Evolutionary conservation across 202 grass and related monocot genomes (phyloP), one percentile per base, ranked within the genome.

Genomic region (Bolboschoenoplectus hybrid): DNA sequence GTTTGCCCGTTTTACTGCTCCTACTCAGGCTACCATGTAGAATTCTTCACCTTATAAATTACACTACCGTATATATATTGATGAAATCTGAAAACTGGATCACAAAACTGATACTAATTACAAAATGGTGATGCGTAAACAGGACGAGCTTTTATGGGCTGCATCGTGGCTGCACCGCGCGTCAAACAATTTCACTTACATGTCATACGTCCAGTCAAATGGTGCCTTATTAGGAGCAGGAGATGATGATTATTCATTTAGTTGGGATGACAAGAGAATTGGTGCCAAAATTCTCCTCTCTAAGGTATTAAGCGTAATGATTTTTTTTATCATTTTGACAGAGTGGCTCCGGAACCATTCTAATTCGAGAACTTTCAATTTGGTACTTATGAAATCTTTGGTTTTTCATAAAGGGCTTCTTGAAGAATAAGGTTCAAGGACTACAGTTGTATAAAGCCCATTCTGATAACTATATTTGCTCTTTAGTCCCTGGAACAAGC

Each of bases 141-240:
- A 93, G 73, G 95, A 97, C 67, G 95, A 97, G 85, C 88, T 97
- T 0, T 90, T 97, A 0, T 97, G 95, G 95, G 95, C 86, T 8
- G 95, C 95, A 11, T 85, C 95, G 4, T 97, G 95, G 95, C 92
- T 97, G 5, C 92, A 94, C 91, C 92, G 91, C 19, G 92, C 91
- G 1, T 87, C 95, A 0, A 79, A 86, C 46, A 94, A 97, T 76
- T 74, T 51, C 5, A 65, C 95, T 1, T 97, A 93, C 87, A 63
- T 97, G 82, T 70, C 62, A 16, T 97, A 97, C 89, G 90, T 94
- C 38, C 39, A 86, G 51, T 77, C 61, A 2, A 89, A 94, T 60
- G 90, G 90, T 49, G 10, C 61, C 20, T 87, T 89, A 70, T 65
- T 94, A 3, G 95, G 95, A 60, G 89, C 89, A 26, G 89, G 86